Evolutionary conservation across 2,329 filamentous ascomycete species (phyloP), one percentile per base, ranked within the genome.

Genomic region (Achaetomium macrosporum): DNA sequence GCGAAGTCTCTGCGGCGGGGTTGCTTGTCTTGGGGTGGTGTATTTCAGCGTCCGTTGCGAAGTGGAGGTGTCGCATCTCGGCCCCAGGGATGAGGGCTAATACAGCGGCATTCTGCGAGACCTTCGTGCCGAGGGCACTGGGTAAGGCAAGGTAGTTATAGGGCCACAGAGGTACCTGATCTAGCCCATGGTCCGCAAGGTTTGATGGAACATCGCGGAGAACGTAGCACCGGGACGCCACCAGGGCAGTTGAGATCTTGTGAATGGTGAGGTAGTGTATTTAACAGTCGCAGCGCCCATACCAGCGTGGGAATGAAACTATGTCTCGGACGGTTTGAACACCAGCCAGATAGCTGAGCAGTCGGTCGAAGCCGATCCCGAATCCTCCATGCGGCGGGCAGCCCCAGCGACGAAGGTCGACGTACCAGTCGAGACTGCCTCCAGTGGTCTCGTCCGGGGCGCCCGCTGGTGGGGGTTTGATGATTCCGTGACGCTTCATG

Each of bases 331-430:
- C 82, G 62, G 88, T 95, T 59, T 82, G 79, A 37, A 92, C 83
- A 10, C 90, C 90, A 31, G 86, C 82, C 51, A 96, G 75, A 71
- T 95, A 96, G 65, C 86, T 85, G 61, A 96, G 70, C 58, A 96
- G 77, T 51, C 91, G 82, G 74, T 96, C 91, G 66, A 95, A 95
- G 9, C 91, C 91, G 52, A 96, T 69, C 2, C 91, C 91, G 66
- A 95, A 96, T 1, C 91, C 91, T 40, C 91, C 91, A 64, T 96
- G 91, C 35, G 90, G 90, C 51, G 90, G 88, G 61, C 86, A 91
- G n/a, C 91, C 91, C 81, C 90, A 96, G 60, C 86, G 84, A 56
- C 91, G 83, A 56, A 96, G 77, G 68, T 96, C 90, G 20, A 89
- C 75, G 66, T 96, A 96, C 91, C 91, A 96, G 60, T 85, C 81